Conservation (phyloP, 805 yeast genomes). For the Deakozyma indianensis region DNA sequence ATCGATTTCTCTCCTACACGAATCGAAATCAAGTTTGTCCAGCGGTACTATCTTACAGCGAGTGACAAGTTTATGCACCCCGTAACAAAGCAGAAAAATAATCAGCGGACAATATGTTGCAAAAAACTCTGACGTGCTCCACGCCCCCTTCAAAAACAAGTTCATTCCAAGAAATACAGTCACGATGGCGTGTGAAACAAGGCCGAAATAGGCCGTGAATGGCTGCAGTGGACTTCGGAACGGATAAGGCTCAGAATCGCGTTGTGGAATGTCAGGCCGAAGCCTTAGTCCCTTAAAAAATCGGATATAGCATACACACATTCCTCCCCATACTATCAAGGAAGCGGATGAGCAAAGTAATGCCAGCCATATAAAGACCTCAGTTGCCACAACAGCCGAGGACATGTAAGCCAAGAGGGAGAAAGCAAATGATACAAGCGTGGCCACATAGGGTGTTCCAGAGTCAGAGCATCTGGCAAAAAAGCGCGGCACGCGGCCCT, state of each 20-base stretch:
- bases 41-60: constrained; percentile 53
- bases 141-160: constrained; percentile 39
- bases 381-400: constrained; percentile 40
- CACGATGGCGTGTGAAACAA: constrained; percentile 36
- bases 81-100: constrained; percentile 35
- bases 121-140: constrained; percentile 49
- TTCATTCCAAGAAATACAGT: constrained; percentile 47
- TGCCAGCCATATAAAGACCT: constrained; percentile 51
- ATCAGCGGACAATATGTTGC: constrained; percentile 51
- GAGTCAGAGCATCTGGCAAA: constrained; percentile 43
- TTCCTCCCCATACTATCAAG: constrained; percentile 64
- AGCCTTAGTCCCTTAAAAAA: constrained; percentile 47
- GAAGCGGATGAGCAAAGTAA: constrained; percentile 63
- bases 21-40: constrained; percentile 66
- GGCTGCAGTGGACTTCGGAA: constrained; percentile 61
- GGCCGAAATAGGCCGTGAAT: constrained; percentile 47
- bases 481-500: constrained; percentile 45
- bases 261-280: constrained; percentile 49
- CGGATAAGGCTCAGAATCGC: constrained; percentile 53
- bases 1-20: constrained; percentile 76
- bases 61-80: constrained; percentile 41
- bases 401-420: constrained; percentile 49
- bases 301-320: constrained; percentile 49
- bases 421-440: constrained; percentile 45
- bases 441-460: constrained; percentile 67